A percentile compares a stretch with the other conserved stretches of the same genome.
phyloP scores from a whole-genome alignment of 495 filamentous ascomycete genomes.

The Penicillium salamii region DNA sequence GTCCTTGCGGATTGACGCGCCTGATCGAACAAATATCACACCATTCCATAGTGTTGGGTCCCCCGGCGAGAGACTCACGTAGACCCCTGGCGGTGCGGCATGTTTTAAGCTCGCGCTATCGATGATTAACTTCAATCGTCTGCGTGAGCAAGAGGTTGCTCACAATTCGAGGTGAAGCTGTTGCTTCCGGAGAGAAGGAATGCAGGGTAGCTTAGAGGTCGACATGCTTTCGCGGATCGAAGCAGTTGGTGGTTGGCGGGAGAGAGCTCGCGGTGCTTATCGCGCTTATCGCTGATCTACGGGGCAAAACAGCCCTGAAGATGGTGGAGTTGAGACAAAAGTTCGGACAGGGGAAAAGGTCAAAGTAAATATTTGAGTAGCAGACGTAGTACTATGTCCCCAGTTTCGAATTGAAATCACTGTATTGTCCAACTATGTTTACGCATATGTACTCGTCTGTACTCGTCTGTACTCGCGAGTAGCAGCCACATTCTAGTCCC shows the following conservation, averaged over 20 bases:
- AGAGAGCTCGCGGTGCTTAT: neutral
- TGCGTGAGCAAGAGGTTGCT: constrained; percentile 14
- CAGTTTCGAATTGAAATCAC: no score
- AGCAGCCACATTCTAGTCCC: no score
- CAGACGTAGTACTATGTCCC: no score
- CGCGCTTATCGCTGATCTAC: constrained; percentile 4
- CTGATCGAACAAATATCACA: constrained; percentile 86
- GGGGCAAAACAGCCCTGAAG: no score
- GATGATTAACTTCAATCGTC: neutral
- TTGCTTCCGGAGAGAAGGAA: constrained; percentile 55
- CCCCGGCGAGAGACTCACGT: constrained; percentile 77
- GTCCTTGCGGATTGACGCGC: constrained; percentile 37
- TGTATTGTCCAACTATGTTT: no score
- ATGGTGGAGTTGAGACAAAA: no score
- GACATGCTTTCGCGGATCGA: constrained; percentile 29
- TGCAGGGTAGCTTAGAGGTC: constrained; percentile 38
- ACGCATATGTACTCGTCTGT: no score
- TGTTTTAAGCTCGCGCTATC: constrained; percentile 75
- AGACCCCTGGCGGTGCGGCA: constrained; percentile 78
- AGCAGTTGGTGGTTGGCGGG: neutral
- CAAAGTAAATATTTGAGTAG: no score
- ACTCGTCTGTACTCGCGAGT: no score
- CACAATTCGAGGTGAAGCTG: constrained; percentile 79
- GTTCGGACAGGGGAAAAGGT: no score
- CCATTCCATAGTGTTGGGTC: constrained; percentile 81